A percentile compares a stretch with the other conserved stretches of the same genome.
phyloP scores from a whole-genome alignment of 176 grass and related monocot species.

The Canna indica region DNA sequence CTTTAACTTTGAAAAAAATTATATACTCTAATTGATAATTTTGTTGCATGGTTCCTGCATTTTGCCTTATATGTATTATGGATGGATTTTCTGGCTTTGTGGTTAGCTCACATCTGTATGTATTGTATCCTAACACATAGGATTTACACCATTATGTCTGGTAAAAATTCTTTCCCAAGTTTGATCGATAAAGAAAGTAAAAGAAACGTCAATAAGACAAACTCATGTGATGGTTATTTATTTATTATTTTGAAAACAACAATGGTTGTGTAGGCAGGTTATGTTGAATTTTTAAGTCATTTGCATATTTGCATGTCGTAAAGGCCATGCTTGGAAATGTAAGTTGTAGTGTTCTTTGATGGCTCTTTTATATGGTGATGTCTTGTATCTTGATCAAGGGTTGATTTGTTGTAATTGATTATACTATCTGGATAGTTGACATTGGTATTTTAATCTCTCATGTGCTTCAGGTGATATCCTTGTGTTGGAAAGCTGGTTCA shows the following conservation, averaged over 20 bases:
- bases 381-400: not conserved
- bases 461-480: conserved; percentile 27
- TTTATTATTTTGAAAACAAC: not conserved
- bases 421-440: not conserved
- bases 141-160: not conserved
- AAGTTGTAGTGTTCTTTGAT: not conserved
- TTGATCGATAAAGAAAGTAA: not conserved
- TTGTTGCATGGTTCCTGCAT: not conserved
- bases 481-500: conserved; percentile 30
- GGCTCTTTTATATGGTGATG: not conserved
- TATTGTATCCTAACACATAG: not conserved
- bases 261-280: not conserved
- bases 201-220: not conserved
- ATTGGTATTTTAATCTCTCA: not conserved
- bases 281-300: not conserved
- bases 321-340: not conserved
- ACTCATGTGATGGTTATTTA: not conserved
- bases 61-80: no score
- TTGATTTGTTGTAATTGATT: not conserved
- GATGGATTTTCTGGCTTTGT: not conserved
- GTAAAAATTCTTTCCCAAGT: not conserved
- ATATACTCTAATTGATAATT: no score
- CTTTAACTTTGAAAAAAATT: no score
- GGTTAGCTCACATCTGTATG: not conserved
- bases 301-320: not conserved